These are phyloP conservation scores for Aureobasidium sp. DNA, from an alignment of 2,329 filamentous ascomycete genomes.

Conservation along the genomic window DNA sequence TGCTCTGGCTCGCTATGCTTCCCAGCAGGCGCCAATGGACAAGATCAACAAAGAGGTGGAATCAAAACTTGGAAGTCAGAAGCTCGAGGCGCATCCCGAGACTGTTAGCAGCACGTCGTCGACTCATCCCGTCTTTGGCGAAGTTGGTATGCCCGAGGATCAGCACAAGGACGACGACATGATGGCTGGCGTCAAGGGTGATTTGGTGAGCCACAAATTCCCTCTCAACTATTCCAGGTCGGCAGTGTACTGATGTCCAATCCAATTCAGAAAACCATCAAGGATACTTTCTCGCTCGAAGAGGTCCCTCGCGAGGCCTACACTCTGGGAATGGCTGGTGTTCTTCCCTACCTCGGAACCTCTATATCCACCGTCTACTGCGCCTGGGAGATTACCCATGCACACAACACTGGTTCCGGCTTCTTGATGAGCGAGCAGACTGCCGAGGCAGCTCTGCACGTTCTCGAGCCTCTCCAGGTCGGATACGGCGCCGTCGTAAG, in stretches of 20 bases:
- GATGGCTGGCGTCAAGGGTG: constrained; percentile 35
- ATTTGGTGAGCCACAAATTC: constrained; percentile 21
- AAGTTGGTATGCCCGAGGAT: constrained; percentile 27
- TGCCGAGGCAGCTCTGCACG: constrained; percentile 61
- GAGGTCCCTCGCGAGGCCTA: constrained; percentile 41
- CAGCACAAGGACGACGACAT: constrained; percentile 33
- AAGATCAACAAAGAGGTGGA: constrained; percentile 51
- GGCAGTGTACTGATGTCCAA: constrained; percentile 12
- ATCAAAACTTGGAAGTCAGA: constrained; percentile 43
- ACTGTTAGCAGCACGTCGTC: constrained; percentile 52
- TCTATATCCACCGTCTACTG: constrained; percentile 76
- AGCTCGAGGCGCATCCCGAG: constrained; percentile 52
- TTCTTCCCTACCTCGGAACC: constrained; percentile 64
- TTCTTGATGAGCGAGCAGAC: constrained; percentile 61
- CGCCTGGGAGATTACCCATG: constrained; percentile 71
- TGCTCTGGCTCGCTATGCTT: constrained; percentile 15
- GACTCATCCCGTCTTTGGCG: constrained; percentile 32
- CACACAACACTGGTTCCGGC: constrained; percentile 50
- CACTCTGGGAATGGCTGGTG: constrained; percentile 42
- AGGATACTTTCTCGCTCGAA: constrained; percentile 39
- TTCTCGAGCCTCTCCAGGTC: constrained; percentile 80
- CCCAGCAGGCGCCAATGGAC: constrained; percentile 26
- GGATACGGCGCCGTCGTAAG: constrained; percentile 79
- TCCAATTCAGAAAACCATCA: constrained; percentile 34
- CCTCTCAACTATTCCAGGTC: background rate